Evolutionary conservation across 768 basidiomycete genomes (phyloP).

Genomic region (Suillus weaverae): DNA sequence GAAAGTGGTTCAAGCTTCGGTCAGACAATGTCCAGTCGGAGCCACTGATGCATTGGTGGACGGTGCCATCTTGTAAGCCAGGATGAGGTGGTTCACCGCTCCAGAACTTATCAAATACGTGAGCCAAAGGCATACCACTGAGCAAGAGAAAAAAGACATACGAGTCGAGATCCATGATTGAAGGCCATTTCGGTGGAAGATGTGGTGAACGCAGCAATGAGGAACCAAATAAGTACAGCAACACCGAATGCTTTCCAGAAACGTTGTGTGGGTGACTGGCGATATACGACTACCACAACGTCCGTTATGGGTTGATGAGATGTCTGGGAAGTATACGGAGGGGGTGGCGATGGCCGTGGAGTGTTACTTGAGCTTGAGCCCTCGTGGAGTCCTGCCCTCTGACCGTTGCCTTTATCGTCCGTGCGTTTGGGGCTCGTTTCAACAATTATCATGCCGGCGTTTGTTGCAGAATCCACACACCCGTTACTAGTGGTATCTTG

Average conservation of each 20-base stretch:
- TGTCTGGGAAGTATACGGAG: conserved; percentile 7
- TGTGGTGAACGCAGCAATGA: conserved; percentile 6
- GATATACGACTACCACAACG: neutral
- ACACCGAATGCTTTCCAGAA: conserved; percentile 29
- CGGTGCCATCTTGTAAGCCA: conserved; percentile 2
- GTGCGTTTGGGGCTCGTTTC: neutral
- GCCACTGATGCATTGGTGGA: conserved; percentile 17
- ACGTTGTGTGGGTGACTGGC: conserved; percentile 13
- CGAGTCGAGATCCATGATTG: neutral
- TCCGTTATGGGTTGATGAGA: neutral
- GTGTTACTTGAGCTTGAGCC: neutral
- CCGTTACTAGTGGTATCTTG: neutral
- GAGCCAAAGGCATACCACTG: neutral
- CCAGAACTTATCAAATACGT: neutral
- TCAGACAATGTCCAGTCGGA: conserved; percentile 20
- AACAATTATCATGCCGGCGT: conserved; percentile 6
- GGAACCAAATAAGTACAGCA: conserved; percentile 25
- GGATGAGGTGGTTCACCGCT: neutral
- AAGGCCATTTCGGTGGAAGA: neutral
- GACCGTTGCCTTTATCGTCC: neutral
- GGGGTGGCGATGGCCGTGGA: neutral
- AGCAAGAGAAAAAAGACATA: neutral
- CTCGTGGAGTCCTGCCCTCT: neutral
- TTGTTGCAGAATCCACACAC: neutral
- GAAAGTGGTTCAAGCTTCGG: conserved; percentile 16